phyloP scores from a whole-genome alignment of 2,329 filamentous ascomycete species.

The Epichloe uncinata region DNA sequence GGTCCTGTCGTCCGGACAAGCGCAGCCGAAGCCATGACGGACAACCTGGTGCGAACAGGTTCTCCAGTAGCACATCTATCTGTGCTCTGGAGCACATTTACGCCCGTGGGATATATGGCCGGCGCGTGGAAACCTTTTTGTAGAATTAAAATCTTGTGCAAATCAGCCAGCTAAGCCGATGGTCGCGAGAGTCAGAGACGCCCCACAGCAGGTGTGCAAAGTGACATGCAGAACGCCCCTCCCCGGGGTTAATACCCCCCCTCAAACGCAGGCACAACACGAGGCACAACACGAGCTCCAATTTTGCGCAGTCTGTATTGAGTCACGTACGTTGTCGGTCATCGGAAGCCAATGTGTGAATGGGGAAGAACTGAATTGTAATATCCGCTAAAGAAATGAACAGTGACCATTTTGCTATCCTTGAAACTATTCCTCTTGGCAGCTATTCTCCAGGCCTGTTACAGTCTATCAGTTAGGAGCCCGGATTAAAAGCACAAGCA shows the following conservation, averaged over 20 bases:
- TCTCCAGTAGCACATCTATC: conserved; percentile 2
- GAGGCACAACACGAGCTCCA: too few relatives aligned
- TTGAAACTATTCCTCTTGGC: neutral
- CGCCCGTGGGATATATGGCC: neutral
- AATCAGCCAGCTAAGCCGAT: too few relatives aligned
- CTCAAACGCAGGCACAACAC: too few relatives aligned
- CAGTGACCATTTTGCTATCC: neutral
- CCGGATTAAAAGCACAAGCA: neutral
- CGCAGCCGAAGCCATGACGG: conserved; percentile 11
- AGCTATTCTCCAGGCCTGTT: neutral
- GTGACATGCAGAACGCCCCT: too few relatives aligned
- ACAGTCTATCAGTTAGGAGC: neutral
- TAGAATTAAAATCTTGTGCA: too few relatives aligned
- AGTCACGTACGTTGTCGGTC: too few relatives aligned
- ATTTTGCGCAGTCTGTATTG: too few relatives aligned
- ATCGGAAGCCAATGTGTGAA: too few relatives aligned
- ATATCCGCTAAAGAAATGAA: neutral
- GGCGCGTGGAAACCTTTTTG: neutral
- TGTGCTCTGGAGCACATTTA: conserved; percentile 1
- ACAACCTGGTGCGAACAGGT: neutral
- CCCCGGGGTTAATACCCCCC: too few relatives aligned
- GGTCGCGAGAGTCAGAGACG: too few relatives aligned
- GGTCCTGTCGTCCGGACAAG: conserved; percentile 1
- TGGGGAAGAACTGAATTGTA: too few relatives aligned
- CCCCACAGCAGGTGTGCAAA: too few relatives aligned